These are phyloP conservation scores for Xylaria sp. DNA, from an alignment of 2,329 filamentous ascomycete genomes.

Conservation along the genomic window DNA sequence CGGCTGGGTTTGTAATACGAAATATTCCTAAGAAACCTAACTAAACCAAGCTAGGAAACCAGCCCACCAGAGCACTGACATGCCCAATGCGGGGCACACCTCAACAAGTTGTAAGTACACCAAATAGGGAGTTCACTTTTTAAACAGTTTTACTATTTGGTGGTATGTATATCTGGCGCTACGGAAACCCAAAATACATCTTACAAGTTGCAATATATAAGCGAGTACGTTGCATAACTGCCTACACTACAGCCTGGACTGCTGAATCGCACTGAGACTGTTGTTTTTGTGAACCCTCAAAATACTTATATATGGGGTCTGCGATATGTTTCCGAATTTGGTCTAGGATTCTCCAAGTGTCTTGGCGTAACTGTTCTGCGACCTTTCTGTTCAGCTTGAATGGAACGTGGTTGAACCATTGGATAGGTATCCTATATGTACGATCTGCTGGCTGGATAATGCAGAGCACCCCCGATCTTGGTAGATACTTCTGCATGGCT, in stretches of 20 bases:
- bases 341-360: neutral
- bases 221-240: neutral
- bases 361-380: neutral
- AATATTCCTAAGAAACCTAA: too few species aligned
- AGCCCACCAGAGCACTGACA: too few species aligned
- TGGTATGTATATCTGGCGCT: too few species aligned
- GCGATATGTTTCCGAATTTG: neutral
- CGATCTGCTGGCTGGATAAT: neutral
- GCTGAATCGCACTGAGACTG: neutral
- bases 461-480: neutral
- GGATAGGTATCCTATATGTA: neutral
- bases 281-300: neutral
- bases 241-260: neutral
- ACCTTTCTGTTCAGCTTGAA: constrained; percentile 8
- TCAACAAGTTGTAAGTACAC: too few species aligned
- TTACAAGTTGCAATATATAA: neutral
- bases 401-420: constrained; percentile 1
- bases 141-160: too few species aligned
- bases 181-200: too few species aligned
- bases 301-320: neutral
- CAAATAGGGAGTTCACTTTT: too few species aligned
- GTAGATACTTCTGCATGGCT: neutral
- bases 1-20: neutral
- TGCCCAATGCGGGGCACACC: too few species aligned
- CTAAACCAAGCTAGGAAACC: too few species aligned